phyloP scores from a whole-genome alignment of 179 eudicot species.

The Corrigiola litoralis region DNA sequence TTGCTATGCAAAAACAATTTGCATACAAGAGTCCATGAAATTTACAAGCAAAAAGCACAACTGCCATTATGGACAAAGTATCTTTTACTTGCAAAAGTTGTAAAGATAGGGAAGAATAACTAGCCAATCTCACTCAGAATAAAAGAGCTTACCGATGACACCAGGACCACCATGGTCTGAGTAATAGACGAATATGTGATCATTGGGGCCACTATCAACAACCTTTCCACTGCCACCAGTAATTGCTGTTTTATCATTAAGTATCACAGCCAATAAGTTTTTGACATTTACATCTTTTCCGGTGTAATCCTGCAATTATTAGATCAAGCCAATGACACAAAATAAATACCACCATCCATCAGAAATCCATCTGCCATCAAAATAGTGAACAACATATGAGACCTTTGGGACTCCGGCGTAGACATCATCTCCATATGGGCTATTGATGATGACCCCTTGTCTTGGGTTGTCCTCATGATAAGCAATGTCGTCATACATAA shows the following conservation, averaged over 20 bases:
- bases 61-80: background rate
- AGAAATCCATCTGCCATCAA: background rate
- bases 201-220: constrained; percentile 80
- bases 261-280: constrained; percentile 68
- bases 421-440: constrained; percentile 71
- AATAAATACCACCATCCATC: background rate
- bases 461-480: constrained; percentile 64
- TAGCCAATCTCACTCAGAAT: no score
- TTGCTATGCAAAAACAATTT: background rate
- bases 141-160: constrained; percentile 72
- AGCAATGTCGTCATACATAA: constrained; percentile 95
- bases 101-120: no score
- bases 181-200: constrained; percentile 77
- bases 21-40: background rate
- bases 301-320: constrained; percentile 65
- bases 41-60: background rate
- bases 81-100: background rate
- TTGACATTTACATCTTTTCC: constrained; percentile 59
- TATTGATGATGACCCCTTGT: constrained; percentile 74
- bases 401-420: constrained; percentile 93
- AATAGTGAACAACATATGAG: background rate
- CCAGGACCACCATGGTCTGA: constrained; percentile 89
- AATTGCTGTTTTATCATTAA: constrained; percentile 65
- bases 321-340: background rate
- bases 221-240: constrained; percentile 93